Base-by-base conservation (phyloP, 805 yeast genomes). In the Metschnikowia anglica region DNA sequence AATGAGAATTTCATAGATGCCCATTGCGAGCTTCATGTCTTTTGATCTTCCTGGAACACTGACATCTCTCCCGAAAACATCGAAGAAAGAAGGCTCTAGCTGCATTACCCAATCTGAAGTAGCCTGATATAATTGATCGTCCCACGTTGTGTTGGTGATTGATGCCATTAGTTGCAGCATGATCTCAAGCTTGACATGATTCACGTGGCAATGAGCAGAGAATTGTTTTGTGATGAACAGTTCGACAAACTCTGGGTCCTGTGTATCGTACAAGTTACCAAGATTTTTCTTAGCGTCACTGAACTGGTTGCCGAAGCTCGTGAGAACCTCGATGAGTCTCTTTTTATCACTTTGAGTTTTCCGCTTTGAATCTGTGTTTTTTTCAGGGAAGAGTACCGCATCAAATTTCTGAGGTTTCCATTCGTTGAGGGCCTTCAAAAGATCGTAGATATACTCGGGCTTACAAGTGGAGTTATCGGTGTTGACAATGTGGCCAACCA, bases 1-100 rank as follows among this genome's bases (percentile, higher is more conserved):
- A 0, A 74, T 62, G 10, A 79, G 51, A 0, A 77, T 49, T 46
- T 80, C 85, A 48, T 61, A 70, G 2, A 76, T 51, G 1, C 79
- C 61, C 3, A 72, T 58, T 1, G 71, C 55, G 15, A 67, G 54
- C 1, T 53, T 47, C 12, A 64, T 37, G n/a, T 51, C 39, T 5
- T 42, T 34, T 7, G 38, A 4, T 1, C 16, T 23, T 1, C 23
- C 25, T 9, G n/a, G 20, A 1, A 15, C 23, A 19, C 9, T 32
- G 8, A 17, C 13, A 3, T 34, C 19, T 13, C 28, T 12, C 12
- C 35, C 39, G 25, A 53, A 44, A 3, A 29, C 15, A 7, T 47
- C 40, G 24, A 52, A 37, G 3, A 64, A 35, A 10, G 41, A 47
- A 1, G 41, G 39, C 37, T 70, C 76, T 30, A 55, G 47, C 38